Base-by-base conservation (phyloP, 75 land plant genomes). In the Selaginella tamariscina region DNA sequence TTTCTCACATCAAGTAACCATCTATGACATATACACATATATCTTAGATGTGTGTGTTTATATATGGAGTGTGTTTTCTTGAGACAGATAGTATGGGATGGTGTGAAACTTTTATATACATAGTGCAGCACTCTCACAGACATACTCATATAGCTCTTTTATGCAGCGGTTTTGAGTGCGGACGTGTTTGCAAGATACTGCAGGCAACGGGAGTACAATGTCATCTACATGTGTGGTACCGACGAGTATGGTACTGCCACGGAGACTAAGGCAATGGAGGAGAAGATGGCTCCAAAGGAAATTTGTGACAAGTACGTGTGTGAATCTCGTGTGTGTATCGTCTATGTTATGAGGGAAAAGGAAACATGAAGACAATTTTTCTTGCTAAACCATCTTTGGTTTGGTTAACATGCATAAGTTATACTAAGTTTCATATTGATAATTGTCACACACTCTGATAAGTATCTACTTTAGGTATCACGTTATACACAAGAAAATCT, bases 241-340 rank as follows among this genome's bases (percentile, higher is more conserved):
- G 98, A 94, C 72, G 98, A 94, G 77, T 94, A 94, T 69, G 98
- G 98, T 1, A 94, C 98, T 1, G 96, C 98, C 13, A 94, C 98
- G 0, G 98, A 94, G 70, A 94, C 95, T 0, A 94, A 94, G 74
- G 98, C 98, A 18, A 74, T 89, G 88, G 98, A 94, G 69, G 98
- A 94, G 78, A 82, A 82, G 0, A 74, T 82, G 29, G 68, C 83
- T n/a, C 98, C 98, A 13, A 39, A 75, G 55, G 73, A 94, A 68
- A 94, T 94, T 30, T 94, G 98, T 70, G 96, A 94, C 70, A 94
- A 94, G 98, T 94, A 79, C 31, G 80, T 5, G n/a, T n/a, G n/a
- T n/a, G n/a, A n/a, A n/a, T n/a, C n/a, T n/a, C n/a, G n/a, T n/a
- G n/a, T n/a, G n/a, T n/a, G n/a, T n/a, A n/a, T n/a, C n/a, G n/a